Conservation (phyloP, 345 rosid genomes). For the Gossypium bickii region DNA sequence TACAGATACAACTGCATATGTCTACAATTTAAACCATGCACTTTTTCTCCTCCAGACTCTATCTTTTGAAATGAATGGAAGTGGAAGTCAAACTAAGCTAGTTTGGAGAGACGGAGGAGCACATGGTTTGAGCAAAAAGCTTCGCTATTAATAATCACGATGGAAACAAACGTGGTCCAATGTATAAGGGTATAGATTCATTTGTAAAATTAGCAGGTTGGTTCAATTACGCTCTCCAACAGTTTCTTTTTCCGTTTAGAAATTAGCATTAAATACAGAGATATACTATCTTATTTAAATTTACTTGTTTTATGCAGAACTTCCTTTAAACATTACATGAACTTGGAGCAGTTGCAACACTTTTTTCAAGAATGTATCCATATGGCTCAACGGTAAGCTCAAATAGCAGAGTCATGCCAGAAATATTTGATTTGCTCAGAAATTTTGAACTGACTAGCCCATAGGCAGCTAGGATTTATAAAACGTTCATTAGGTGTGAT, state of each 20-base stretch:
- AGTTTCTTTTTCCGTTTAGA: neutral
- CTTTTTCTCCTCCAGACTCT: constrained; percentile 47
- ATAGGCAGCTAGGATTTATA: neutral
- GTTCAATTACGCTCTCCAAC: neutral
- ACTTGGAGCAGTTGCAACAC: neutral
- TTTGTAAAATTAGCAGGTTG: constrained; percentile 15
- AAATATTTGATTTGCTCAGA: constrained; percentile 2
- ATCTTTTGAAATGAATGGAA: constrained; percentile 45
- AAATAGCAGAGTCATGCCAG: neutral
- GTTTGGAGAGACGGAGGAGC: constrained; percentile 59
- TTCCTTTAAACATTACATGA: neutral
- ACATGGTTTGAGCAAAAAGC: constrained; percentile 27
- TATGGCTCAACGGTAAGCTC: constrained; percentile 12
- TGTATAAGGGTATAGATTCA: neutral
- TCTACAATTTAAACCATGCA: neutral
- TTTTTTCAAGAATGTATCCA: constrained; percentile 5
- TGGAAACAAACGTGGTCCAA: constrained; percentile 1
- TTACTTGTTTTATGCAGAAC: constrained; percentile 12
- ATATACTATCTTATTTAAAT: neutral
- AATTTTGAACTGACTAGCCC: constrained; percentile 5
- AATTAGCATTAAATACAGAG: neutral
- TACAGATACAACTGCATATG: neutral
- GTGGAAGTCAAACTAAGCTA: constrained; percentile 68
- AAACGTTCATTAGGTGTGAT: neutral
- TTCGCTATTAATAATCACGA: constrained; percentile 21